Percentiles rank a stretch among this genome's conserved stretches.
These are phyloP conservation scores for Ambrosia hybrid DNA, from an alignment of 140 eudicot genomes.

Conservation along the genomic window DNA sequence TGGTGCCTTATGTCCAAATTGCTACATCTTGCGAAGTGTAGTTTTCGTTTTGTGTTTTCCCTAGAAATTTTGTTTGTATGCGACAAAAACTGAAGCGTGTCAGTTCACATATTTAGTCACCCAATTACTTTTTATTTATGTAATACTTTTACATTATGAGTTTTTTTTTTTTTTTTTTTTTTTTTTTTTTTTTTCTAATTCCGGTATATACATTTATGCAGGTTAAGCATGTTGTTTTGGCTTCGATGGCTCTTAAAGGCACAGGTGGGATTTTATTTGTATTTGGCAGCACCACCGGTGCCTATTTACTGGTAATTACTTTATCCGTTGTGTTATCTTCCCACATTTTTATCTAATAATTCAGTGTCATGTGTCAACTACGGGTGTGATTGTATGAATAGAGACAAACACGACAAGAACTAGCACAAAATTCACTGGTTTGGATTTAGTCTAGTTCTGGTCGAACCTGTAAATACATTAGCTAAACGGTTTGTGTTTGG, in stretches of 20 bases:
- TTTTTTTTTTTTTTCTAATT: background rate
- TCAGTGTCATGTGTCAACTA: background rate
- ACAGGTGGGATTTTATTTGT: constrained; percentile 78
- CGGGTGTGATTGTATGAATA: too few relatives aligned
- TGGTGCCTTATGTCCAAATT: background rate
- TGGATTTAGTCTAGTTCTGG: too few relatives aligned
- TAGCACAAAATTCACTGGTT: background rate
- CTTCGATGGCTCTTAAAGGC: constrained; percentile 58
- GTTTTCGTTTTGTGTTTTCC: too few relatives aligned
- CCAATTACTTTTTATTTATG: background rate
- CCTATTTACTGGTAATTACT: constrained; percentile 64
- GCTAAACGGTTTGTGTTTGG: too few relatives aligned
- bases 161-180: background rate
- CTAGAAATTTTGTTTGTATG: background rate
- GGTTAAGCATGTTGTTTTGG: constrained; percentile 63
- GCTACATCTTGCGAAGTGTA: background rate
- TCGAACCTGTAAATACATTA: too few relatives aligned
- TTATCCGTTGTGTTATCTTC: background rate
- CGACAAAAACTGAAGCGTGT: background rate
- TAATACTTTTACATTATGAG: background rate
- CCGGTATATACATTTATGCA: constrained; percentile 24
- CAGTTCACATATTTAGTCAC: background rate
- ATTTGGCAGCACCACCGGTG: constrained; percentile 72
- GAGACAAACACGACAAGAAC: background rate
- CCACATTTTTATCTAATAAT: constrained; percentile 1